Percentiles rank a stretch among this genome's conserved stretches.
These are phyloP conservation scores for Daldinia loculata DNA, from an alignment of 495 filamentous ascomycete genomes.

Conservation along the genomic window DNA sequence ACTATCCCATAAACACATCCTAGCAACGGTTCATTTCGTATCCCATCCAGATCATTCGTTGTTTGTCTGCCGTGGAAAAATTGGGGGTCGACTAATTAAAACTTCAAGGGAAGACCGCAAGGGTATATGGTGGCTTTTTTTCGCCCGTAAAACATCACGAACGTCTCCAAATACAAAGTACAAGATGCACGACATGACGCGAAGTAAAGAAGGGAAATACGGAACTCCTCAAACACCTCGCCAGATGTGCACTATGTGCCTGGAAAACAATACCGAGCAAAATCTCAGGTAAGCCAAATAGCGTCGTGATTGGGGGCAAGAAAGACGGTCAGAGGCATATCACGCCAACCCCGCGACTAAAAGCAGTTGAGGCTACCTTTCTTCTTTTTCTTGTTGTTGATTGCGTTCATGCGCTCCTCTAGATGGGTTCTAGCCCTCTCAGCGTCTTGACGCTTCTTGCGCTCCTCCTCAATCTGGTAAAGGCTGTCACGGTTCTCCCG, in stretches of 20 bases:
- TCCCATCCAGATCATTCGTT: conserved; percentile 39
- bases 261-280: conserved; percentile 13
- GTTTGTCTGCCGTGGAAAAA: conserved; percentile 26
- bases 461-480: conserved; percentile 93
- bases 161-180: conserved; percentile 16
- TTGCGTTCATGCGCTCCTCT: conserved; percentile 92
- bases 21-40: conserved; percentile 35
- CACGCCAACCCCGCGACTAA: conserved; percentile 56
- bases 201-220: conserved; percentile 18
- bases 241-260: conserved; percentile 25
- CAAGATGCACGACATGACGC: conserved; percentile 7
- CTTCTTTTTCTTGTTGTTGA: conserved; percentile 92
- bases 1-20: conserved; percentile 38
- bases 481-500: conserved; percentile 70
- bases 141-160: conserved; percentile 9
- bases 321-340: conserved; percentile 13
- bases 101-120: conserved; percentile 18
- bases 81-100: conserved; percentile 23
- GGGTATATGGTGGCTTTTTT: conserved; percentile 26
- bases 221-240: conserved; percentile 38
- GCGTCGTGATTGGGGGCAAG: conserved; percentile 1
- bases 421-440: conserved; percentile 87
- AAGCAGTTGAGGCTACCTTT: conserved; percentile 98
- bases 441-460: conserved; percentile 83
- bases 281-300: conserved; percentile 7